Base-by-base conservation (phyloP, 2,329 filamentous ascomycete genomes). In the Corniculantispora saksenae region DNA sequence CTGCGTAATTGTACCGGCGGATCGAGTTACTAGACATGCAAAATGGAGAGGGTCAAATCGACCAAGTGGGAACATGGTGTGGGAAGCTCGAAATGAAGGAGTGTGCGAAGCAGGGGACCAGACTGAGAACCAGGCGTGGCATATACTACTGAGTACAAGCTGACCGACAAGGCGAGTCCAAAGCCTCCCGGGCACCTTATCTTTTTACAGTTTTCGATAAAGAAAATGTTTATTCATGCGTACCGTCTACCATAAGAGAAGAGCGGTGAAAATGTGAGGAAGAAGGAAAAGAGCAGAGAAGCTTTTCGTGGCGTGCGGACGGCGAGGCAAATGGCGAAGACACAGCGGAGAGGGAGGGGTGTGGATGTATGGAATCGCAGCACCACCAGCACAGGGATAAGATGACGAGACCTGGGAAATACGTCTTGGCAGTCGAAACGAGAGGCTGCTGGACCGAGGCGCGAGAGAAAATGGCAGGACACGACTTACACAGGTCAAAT, bases 31-130 rank as follows among this genome's bases (percentile, higher is more conserved):
- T 51, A 61, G 29, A 27, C 58, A 51, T 27, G 32, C 32, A 29
- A 29, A 40, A 32, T 40, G 19, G 58, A 9, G 32, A 50, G 32
- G 19, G 45, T 61, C 32, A 32, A 51, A 61, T 51, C 58, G 47
- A 13, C 45, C 47, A 61, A 50, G 58, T 61, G 58, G 58, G 47
- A 63, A 64, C 48, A 45, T 53, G 58, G 58, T 63, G 47, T 63
- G 47, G 64, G 32, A 40, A 47, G 47, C 47, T 59, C 40, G 61
- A 67, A 56, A 61, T 55, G 64, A 62, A 56, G 56, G 43, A 38
- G 38, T 40, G 56, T 15, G 45, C 40, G 21, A 23, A 55, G 51
- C 57, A 61, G 62, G 45, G 56, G 63, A 45, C 48, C 1, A 3
- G 35, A 40, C 19, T 13, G 6, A 59, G 27, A 35, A 43, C 9